Base-by-base conservation (phyloP, 2,329 filamentous ascomycete species). In the Cladophialophora carrionii region DNA sequence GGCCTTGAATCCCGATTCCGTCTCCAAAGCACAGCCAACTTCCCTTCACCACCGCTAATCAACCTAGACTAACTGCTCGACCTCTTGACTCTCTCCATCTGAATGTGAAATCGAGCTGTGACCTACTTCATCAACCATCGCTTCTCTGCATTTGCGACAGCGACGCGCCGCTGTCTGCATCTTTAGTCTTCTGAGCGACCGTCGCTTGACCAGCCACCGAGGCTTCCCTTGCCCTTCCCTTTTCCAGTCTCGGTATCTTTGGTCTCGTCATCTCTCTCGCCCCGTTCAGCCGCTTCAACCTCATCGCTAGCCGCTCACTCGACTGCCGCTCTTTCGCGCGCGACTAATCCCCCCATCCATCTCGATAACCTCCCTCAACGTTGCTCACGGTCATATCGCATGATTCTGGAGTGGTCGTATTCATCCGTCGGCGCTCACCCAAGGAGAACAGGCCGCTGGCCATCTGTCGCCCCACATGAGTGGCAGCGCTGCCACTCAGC, bases 391-490 rank as follows among this genome's bases (percentile, higher is more conserved):
- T 41, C 20, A 32, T 53, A 53, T 54, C 64, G 67, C 60, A 67
- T 65, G 57, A 64, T 63, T 60, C 22, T 53, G 31, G 20, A 64
- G 41, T 54, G 61, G 53, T 55, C 62, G 9, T 9, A 32, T 34
- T 37, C 54, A 55, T 41, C 46, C 52, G 46, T 61, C 62, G 62
- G 64, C 60, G 64, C 67, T 57, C 62, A 64, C 56, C 49, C 59
- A 55, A 57, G 63, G 49, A 64, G 55, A 61, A 22, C 52, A 60
- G 69, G 67, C 68, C 66, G 59, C 55, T 61, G 70, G 69, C 66
- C 71, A 67, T 31, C 63, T 26, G 41, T 71, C 67, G 71, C 71
- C 71, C 71, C 71, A 71, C 71, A 72, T 72, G 71, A 72, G 71
- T 68, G 68, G 70, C 62, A 71, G 65, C 64, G 61, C 70, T 66